These are phyloP conservation scores for Alternaria alternata DNA, from an alignment of 2,329 filamentous ascomycete species.

Conservation along the genomic window DNA sequence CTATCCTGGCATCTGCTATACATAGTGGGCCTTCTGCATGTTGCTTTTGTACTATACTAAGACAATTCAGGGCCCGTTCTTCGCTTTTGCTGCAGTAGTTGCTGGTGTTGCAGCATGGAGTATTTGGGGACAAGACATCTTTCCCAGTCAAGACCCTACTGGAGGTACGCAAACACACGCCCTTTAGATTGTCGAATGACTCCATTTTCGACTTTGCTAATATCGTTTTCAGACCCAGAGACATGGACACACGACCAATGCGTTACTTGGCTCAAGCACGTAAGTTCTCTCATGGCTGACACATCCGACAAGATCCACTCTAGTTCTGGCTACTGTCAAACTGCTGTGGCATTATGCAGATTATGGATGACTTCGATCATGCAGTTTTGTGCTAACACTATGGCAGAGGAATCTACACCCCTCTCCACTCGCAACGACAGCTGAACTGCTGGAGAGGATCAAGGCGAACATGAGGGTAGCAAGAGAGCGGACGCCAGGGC, in stretches of 20 bases:
- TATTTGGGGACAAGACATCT: constrained; percentile 87
- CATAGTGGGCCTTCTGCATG: constrained; percentile 26
- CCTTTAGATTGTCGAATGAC: neutral
- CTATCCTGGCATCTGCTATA: constrained; percentile 32
- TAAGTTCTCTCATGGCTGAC: constrained; percentile 59
- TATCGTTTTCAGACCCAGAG: constrained; percentile 61
- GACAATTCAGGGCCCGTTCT: constrained; percentile 42
- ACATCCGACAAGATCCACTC: neutral
- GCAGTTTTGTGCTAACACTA: neutral
- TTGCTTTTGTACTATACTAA: constrained; percentile 8
- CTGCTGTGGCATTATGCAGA: neutral
- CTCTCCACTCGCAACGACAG: constrained; percentile 64
- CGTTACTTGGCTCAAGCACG: constrained; percentile 79
- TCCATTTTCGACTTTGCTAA: neutral
- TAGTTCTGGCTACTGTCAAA: neutral
- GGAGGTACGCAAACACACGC: constrained; percentile 64
- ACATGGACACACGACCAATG: constrained; percentile 83
- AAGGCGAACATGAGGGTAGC: constrained; percentile 69
- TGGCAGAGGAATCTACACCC: constrained; percentile 70
- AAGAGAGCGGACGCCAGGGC: constrained; percentile 20
- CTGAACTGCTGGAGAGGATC: constrained; percentile 72
- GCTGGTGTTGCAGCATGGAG: constrained; percentile 82
- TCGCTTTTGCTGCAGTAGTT: constrained; percentile 77
- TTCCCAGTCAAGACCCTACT: constrained; percentile 81
- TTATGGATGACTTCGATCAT: neutral